Percentiles rank a stretch among this genome's conserved stretches.
phyloP scores from a whole-genome alignment of 2,329 filamentous ascomycete genomes.

The Paraphoma sp. region DNA sequence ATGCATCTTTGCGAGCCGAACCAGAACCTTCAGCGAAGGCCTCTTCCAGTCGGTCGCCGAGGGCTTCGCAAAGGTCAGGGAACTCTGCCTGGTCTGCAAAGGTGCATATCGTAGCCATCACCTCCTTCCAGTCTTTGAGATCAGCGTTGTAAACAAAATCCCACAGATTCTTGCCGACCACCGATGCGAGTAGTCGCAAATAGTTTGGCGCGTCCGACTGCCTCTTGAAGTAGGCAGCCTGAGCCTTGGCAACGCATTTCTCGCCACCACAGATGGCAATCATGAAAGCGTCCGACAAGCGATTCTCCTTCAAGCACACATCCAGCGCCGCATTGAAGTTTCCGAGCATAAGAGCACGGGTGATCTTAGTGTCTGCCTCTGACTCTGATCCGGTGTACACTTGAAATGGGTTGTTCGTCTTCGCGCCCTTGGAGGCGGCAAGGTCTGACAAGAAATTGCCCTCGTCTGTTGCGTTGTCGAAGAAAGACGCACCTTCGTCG shows the following conservation, averaged over 20 bases:
- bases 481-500: constrained; percentile 73
- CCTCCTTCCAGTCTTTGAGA: constrained; percentile 92
- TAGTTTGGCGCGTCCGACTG: constrained; percentile 88
- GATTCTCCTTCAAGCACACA: constrained; percentile 84
- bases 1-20: constrained; percentile 78
- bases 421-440: constrained; percentile 86
- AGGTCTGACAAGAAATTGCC: constrained; percentile 89
- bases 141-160: constrained; percentile 97
- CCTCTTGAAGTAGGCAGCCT: constrained; percentile 85
- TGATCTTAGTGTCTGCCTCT: constrained; percentile 83
- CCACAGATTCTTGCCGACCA: constrained; percentile 97
- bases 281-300: constrained; percentile 95
- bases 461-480: constrained; percentile 70
- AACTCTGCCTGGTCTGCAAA: constrained; percentile 93
- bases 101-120: constrained; percentile 94
- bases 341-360: constrained; percentile 85
- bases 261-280: constrained; percentile 97
- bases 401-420: constrained; percentile 93
- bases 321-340: constrained; percentile 90
- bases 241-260: constrained; percentile 91
- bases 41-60: constrained; percentile 90
- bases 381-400: constrained; percentile 86
- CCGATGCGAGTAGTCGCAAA: constrained; percentile 84
- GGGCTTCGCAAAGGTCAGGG: constrained; percentile 89
- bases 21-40: constrained; percentile 60